phyloP scores from a whole-genome alignment of 2,329 filamentous ascomycete genomes.

The Penicillium sp. region DNA sequence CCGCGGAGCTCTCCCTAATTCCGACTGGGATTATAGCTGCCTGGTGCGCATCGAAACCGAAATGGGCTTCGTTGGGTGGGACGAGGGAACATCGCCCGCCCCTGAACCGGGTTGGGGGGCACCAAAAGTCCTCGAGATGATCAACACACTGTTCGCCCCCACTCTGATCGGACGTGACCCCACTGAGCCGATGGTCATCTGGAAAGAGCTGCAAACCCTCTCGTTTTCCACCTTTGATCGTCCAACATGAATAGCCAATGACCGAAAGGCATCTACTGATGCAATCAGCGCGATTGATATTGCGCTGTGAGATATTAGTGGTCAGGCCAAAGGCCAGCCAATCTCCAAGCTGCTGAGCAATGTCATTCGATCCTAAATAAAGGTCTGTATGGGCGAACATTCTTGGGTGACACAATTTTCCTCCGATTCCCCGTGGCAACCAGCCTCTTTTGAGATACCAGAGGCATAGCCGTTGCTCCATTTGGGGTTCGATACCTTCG shows the following conservation, averaged over 20 bases:
- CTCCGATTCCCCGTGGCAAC: background rate
- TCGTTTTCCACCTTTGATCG: background rate
- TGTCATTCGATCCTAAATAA: background rate
- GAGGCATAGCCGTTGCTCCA: background rate
- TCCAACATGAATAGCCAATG: fast-evolving
- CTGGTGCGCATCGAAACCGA: background rate
- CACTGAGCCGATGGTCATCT: background rate
- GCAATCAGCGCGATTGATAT: background rate
- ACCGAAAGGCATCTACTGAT: background rate
- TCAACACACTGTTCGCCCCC: no score
- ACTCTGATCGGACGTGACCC: background rate
- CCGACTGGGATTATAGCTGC: background rate
- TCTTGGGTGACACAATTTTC: background rate
- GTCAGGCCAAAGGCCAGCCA: background rate
- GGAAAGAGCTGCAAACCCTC: background rate
- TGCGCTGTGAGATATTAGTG: background rate
- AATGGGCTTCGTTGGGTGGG: background rate
- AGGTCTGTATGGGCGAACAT: background rate
- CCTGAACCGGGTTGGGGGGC: fast-evolving
- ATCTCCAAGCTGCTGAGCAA: background rate
- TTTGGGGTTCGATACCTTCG: background rate
- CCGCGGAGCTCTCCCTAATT: fast-evolving
- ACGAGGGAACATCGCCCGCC: background rate
- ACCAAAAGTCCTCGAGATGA: background rate
- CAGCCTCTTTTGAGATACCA: background rate